Conservation (phyloP, 495 filamentous ascomycete genomes). For the Peziza echinospora region DNA sequence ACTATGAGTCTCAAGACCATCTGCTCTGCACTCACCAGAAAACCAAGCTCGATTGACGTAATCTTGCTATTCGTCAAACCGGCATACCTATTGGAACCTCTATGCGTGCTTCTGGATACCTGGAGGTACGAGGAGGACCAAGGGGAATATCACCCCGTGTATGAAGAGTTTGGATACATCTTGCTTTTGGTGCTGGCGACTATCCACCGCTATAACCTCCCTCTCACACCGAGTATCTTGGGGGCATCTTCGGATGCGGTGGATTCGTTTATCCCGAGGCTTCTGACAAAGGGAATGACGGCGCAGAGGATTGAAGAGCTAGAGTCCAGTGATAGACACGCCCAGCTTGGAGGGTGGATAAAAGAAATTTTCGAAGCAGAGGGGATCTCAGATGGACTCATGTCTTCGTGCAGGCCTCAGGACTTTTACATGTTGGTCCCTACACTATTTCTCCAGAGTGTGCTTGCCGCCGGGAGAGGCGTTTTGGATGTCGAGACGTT, state of each 20-base stretch:
- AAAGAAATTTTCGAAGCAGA: slow-evolving; percentile 68
- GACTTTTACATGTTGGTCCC: slow-evolving; percentile 85
- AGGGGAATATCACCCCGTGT: slow-evolving; percentile 84
- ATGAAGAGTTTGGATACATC: slow-evolving; percentile 86
- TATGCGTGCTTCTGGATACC: slow-evolving; percentile 66
- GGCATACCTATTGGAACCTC: slow-evolving; percentile 51
- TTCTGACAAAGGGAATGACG: slow-evolving; percentile 44
- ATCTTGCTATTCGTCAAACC: slow-evolving; percentile 68
- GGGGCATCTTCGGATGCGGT: slow-evolving; percentile 35
- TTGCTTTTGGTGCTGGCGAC: slow-evolving; percentile 64
- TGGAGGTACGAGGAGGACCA: slow-evolving; percentile 81
- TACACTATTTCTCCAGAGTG: slow-evolving; percentile 67
- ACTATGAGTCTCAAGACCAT: slow-evolving; percentile 77
- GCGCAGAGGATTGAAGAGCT: slow-evolving; percentile 28
- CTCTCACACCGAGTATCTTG: slow-evolving; percentile 10
- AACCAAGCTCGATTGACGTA: slow-evolving; percentile 58
- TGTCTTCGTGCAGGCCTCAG: slow-evolving; percentile 78
- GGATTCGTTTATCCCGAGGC: slow-evolving; percentile 46
- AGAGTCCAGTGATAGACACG: slow-evolving; percentile 49
- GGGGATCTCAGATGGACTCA: slow-evolving; percentile 65
- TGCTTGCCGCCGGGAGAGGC: slow-evolving; percentile 49
- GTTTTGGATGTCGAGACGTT: slow-evolving; percentile 58
- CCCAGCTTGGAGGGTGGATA: slow-evolving; percentile 66
- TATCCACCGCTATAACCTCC: slow-evolving; percentile 62
- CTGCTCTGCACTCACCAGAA: slow-evolving; percentile 58